Base-by-base conservation (phyloP, 768 basidiomycete genomes). In the Cantharellus cinnabarinus region DNA sequence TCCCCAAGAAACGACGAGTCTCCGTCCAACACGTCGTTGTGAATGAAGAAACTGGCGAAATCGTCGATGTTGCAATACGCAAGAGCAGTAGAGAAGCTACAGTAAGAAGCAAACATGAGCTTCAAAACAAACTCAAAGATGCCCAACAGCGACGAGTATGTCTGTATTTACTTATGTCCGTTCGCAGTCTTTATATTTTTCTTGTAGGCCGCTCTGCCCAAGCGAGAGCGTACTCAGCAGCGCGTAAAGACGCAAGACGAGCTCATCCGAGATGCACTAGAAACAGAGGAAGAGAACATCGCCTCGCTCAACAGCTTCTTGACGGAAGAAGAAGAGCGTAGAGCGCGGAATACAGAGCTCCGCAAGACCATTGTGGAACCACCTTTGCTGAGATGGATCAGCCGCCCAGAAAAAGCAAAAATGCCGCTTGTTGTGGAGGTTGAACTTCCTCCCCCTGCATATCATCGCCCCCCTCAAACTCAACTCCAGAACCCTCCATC, bases 271-370 rank as follows among this genome's bases (percentile, higher is more conserved):
- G 79, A 79, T 4, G 89, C 89, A 0, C 77, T 91, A 15, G 85
- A 89, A 64, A 87, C 81, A 57, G 89, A 91, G 68, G 89, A 89
- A 68, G 81, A 82, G 0, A 93, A 93, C 67, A 79, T 82, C 29
- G 74, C 75, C 3, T 81, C 87, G 53, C 85, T 91, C 62, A 74
- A 78, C 41, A 78, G 89, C 64, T 91, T 90, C 66, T 78, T 91
- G 38, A 77, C 75, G 56, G 69, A 79, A 2, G 89, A 93, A 64
- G 88, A 87, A 65, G 86, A 88, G 69, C 88, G 85, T 63, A 79
- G 87, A 4, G 10, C 38, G 52, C 80, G 77, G 65, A 79, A 79
- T 40, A 81, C 78, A 35, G 74, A 73, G 7, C 80, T 81, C 35
- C 77, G 82, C 38, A 79, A 83, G 50, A 71, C 76, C n/a, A 67